Evolutionary conservation across 2,329 filamentous ascomycete species (phyloP).

Genomic region (Hypoxylon sp.): DNA sequence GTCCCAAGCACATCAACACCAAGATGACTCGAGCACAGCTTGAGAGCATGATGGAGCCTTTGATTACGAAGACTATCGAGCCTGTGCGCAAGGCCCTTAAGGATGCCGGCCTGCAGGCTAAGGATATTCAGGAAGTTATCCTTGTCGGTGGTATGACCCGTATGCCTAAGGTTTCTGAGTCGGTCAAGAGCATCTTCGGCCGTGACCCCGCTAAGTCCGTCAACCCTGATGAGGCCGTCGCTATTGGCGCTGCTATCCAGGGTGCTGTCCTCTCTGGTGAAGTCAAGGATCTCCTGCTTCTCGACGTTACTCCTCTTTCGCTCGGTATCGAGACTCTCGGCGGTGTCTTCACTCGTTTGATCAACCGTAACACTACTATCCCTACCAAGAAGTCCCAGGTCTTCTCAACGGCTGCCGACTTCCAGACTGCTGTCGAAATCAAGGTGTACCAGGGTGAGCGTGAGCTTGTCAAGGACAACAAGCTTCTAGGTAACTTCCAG

Average conservation of each 20-base stretch:
- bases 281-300: constrained; percentile 93
- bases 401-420: constrained; percentile 97
- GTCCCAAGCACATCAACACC: constrained; percentile 97
- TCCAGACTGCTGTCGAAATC: constrained; percentile 99
- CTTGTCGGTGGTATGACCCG: constrained; percentile 99
- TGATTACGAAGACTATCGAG: constrained; percentile 88
- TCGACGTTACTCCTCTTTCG: constrained; percentile 95
- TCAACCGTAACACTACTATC: constrained; percentile 99
- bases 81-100: constrained; percentile 97
- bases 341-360: constrained; percentile 97
- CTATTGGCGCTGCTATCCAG: constrained; percentile 97
- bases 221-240: constrained; percentile 98
- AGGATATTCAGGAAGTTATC: constrained; percentile 97
- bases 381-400: constrained; percentile 99
- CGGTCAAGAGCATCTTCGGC: constrained; percentile 96
- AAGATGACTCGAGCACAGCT: constrained; percentile 95
- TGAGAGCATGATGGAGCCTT: constrained; percentile 90
- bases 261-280: constrained; percentile 97
- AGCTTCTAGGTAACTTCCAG: constrained; percentile 99
- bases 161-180: constrained; percentile 98
- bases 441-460: constrained; percentile 99
- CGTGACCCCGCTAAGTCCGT: constrained; percentile 98
- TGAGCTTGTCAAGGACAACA: constrained; percentile 99
- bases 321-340: constrained; percentile 99
- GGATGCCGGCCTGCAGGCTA: constrained; percentile 90